phyloP scores from a whole-genome alignment of 2,329 filamentous ascomycete genomes.

The Niveomyces coronatus region DNA sequence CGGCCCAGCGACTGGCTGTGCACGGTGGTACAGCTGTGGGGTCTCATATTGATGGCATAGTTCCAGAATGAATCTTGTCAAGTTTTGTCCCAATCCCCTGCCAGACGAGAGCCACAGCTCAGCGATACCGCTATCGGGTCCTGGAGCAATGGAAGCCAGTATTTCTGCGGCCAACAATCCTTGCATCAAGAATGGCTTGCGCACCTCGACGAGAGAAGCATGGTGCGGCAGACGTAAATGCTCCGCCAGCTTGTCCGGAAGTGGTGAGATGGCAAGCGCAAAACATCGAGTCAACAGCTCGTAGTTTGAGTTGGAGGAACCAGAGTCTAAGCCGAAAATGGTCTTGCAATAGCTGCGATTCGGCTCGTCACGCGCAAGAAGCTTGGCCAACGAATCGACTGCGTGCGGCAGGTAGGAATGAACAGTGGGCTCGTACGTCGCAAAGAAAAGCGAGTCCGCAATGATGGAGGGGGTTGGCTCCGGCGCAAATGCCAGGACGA shows the following conservation, averaged over 20 bases:
- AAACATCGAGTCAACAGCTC: slow-evolving; percentile 84
- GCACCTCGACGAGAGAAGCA: slow-evolving; percentile 62
- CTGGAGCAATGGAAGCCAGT: slow-evolving; percentile 62
- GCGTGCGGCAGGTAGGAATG: slow-evolving; percentile 87
- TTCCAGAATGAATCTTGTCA: slow-evolving; percentile 65
- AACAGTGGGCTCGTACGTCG: slow-evolving; percentile 66
- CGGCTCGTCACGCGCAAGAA: slow-evolving; percentile 86
- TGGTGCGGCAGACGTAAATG: slow-evolving; percentile 48
- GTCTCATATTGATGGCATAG: slow-evolving; percentile 55
- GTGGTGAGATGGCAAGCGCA: slow-evolving; percentile 70
- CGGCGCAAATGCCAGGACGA: slow-evolving; percentile 84
- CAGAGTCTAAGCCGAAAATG: slow-evolving; percentile 66
- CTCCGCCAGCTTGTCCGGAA: slow-evolving; percentile 54
- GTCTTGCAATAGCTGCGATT: slow-evolving; percentile 77
- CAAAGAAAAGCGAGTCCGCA: slow-evolving; percentile 59
- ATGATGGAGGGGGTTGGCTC: slow-evolving; percentile 53
- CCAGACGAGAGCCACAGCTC: slow-evolving; percentile 72
- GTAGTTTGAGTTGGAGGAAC: slow-evolving; percentile 47
- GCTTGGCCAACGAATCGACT: slow-evolving; percentile 81
- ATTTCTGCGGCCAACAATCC: slow-evolving; percentile 86
- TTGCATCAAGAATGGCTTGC: slow-evolving; percentile 87
- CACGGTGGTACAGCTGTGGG: slow-evolving; percentile 24
- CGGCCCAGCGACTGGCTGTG: slow-evolving; percentile 21
- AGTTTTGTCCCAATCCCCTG: slow-evolving; percentile 72
- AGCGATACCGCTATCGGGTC: slow-evolving; percentile 61